Base-by-base conservation (phyloP, 2,329 filamentous ascomycete species). In the Epichloe glyceriae region DNA sequence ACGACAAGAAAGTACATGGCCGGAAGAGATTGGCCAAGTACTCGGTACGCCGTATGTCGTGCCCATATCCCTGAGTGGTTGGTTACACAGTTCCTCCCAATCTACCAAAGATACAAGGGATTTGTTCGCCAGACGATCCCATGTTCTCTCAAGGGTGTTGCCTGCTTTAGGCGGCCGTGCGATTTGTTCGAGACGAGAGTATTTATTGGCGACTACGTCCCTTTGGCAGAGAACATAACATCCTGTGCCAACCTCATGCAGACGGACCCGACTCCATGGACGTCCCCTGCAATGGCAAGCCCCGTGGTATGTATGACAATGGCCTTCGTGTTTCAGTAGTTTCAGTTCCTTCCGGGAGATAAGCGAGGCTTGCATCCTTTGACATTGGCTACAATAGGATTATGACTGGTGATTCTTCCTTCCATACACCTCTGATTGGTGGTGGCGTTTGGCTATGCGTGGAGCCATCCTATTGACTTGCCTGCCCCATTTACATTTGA, bases 321-420 rank as follows among this genome's bases (percentile, higher is more conserved):
- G 37, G 22, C 37, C n/a, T 33, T 40, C 20, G 46, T 47, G 46
- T 47, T 47, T 47, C 46, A 47, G 46, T 40, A 47, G 30, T 47
- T 30, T 34, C 30, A 35, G 37, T 26, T 40, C 35, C 46, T 46
- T 37, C 46, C n/a, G 22, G 46, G 39, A 47, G 46, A 40, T 33
- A 47, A 40, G 35, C 45, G 45, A 47, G 45, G 34, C 17, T 20
- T 10, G 34, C 15, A n/a, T 37, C 35, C 12, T 37, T 40, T 19
- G 8, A 15, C 39, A 15, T 10, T 15, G n/a, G 17, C 8, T 20
- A 4, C 6, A 17, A 40, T 10, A 15, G n/a, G 17, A 19, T 17
- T 4, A 15, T 20, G 17, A 12, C 15, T 40, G 42, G 14, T 22
- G 22, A 7, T 33, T 37, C 8, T 46, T 17, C 3, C 33, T 35